Base-by-base conservation (phyloP, 192 early-diverging fungal species). In the Linnemannia elongata region DNA sequence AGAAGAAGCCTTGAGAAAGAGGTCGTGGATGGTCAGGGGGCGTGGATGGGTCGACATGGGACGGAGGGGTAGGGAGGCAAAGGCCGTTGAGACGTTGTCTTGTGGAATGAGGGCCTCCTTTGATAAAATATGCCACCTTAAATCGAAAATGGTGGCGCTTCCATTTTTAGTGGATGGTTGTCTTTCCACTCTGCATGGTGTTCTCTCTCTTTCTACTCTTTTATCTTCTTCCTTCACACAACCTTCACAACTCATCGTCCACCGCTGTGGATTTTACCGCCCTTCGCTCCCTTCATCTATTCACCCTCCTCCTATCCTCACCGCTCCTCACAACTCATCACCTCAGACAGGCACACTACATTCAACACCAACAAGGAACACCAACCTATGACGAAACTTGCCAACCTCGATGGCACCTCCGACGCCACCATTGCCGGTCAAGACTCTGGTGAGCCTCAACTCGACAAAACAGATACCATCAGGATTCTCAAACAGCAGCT, bases 1-100 rank as follows among this genome's bases (percentile, higher is more conserved):
- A 20, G 74, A 69, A 33, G 24, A 33, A 38, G 74, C 69, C 22
- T 76, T 82, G 74, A 42, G 1, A 9, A 82, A 82, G 74, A 82
- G 54, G 38, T 70, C 41, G 35, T 76, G n/a, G 41, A 82, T 69
- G 47, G 63, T 38, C 15, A 82, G 74, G 42, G 41, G 60, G n/a
- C 24, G 63, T 60, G 49, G 45, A 35, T 66, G 45, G 27, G 30
- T 15, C 27, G 60, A 66, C 60, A 66, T 66, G 27, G 27, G 55
- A 33, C n/a, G 27, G 60, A 33, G 60, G 20, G 49, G 49, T 22
- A 66, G 1, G 30, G 60, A 66, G 12, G 30, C 60, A 66, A 33
- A 30, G 60, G 33, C 27, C 9, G n/a, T 15, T 66, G 60, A 2
- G 13, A 15, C 9, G 10, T 2, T 12, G 27, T 35, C 60, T 13